phyloP scores from a whole-genome alignment of 2,329 filamentous ascomycete genomes.

The Beauveria medogensis region DNA sequence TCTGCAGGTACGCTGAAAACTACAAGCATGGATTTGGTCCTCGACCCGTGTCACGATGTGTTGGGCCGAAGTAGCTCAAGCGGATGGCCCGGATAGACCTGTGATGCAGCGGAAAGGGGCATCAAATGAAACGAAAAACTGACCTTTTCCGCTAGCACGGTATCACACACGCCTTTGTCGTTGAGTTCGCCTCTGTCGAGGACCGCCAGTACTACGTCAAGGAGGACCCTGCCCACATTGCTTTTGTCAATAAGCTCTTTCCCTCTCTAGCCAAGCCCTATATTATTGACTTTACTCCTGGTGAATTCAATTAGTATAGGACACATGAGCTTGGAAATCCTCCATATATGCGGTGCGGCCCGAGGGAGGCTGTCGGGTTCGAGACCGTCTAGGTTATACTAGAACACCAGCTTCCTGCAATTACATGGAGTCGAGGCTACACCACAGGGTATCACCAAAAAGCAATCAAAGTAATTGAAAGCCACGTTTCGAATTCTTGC shows the following conservation, averaged over 20 bases:
- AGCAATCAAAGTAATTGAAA: neutral
- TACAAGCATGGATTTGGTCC: too few species aligned
- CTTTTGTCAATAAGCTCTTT: conserved; percentile 44
- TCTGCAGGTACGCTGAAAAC: conserved; percentile 37
- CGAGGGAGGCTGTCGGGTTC: neutral
- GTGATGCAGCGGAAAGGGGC: neutral
- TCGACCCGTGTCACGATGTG: too few species aligned
- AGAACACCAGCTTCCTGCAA: neutral
- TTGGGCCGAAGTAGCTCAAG: neutral
- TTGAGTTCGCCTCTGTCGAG: conserved; percentile 53
- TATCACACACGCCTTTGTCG: conserved; percentile 60
- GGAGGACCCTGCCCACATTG: conserved; percentile 54
- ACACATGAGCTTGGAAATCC: neutral
- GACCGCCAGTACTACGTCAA: conserved; percentile 62
- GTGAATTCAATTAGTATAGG: conserved; percentile 30
- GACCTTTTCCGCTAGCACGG: conserved; percentile 35
- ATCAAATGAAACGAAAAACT: neutral
- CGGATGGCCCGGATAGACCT: neutral
- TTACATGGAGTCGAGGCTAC: neutral
- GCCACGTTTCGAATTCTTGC: neutral
- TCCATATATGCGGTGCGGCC: neutral
- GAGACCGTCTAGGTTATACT: neutral
- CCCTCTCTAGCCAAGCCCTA: conserved; percentile 41
- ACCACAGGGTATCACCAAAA: neutral
- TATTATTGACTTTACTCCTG: conserved; percentile 51